Evolutionary conservation across 164 flowering plant genomes (phyloP), one percentile per base, ranked within the genome.

Genomic region (Nelumbo lutea): DNA sequence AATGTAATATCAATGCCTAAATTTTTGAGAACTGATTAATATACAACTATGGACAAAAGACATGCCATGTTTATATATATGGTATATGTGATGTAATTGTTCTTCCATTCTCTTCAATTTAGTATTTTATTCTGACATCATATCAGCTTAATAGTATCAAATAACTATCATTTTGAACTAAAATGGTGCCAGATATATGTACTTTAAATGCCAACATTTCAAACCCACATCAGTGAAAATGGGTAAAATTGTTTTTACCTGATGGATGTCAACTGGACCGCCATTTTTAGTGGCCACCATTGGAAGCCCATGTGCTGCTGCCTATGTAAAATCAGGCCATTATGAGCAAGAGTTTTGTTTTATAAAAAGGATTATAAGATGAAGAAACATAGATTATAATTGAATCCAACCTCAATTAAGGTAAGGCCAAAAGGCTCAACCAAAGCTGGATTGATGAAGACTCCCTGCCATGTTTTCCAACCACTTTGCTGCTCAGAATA

Each of bases 201-300:
- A 7, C 48, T 46, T 7, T 46, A 46, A 27, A 7, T 46, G 48
- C 48, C 7, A 46, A 46, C 7, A 46, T 46, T 46, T 46, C 4
- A 46, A 4, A 46, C 48, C 48, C 7, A 7, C 14, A 53, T 53
- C 15, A 53, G 2, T 11, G n/a, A 53, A 9, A 2, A 50, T 11
- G 15, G 14, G 1, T 11, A 53, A 15, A 53, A 11, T 15, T 11
- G 14, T 5, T 67, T 64, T 73, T 84, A 94, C 98, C 89, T 81
- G 82, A 72, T 92, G 89, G 62, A 95, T 95, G 76, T 92, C 98
- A 60, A 92, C 98, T 3, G 97, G 97, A 60, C 98, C 98, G 14
- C 98, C 98, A 80, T 92, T 95, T 79, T 87, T 95, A 14, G 98
- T 95, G 51, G 98, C 98, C 79, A 95, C 97, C 92, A 92, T 92